These are phyloP conservation scores for Bretschneidera sinensis DNA, from an alignment of 345 rosid genomes.

Conservation along the genomic window DNA sequence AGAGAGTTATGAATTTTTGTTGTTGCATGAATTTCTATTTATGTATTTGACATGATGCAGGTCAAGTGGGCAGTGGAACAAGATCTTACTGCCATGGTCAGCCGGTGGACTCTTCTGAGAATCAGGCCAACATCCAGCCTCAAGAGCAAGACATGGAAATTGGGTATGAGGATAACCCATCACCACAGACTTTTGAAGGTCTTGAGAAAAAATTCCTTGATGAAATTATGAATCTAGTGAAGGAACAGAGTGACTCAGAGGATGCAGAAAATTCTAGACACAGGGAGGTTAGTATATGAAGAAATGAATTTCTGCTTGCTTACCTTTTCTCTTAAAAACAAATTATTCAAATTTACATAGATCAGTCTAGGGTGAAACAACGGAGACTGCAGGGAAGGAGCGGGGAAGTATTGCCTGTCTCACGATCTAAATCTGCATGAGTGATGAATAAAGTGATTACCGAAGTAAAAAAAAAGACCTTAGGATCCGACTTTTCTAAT, in stretches of 20 bases:
- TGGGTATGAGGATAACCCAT: slow-evolving; percentile 14
- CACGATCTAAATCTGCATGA: too few species aligned
- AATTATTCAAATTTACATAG: background rate
- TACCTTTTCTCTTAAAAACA: too few species aligned
- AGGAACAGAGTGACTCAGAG: slow-evolving; percentile 23
- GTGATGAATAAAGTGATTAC: too few species aligned
- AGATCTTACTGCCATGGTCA: slow-evolving; percentile 17
- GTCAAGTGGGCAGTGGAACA: slow-evolving; percentile 8
- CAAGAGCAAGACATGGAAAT: slow-evolving; percentile 23
- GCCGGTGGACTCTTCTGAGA: slow-evolving; percentile 1
- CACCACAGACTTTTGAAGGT: slow-evolving; percentile 18
- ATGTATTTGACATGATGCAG: background rate
- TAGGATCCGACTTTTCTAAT: too few species aligned
- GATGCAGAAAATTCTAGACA: slow-evolving; percentile 22
- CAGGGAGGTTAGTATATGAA: slow-evolving; percentile 17
- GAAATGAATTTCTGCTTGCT: too few species aligned
- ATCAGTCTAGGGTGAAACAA: background rate
- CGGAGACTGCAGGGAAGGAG: too few species aligned
- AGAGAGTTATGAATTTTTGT: background rate
- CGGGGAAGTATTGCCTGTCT: too few species aligned
- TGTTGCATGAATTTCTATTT: background rate
- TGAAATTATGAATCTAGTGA: slow-evolving; percentile 15
- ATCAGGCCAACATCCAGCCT: slow-evolving; percentile 2
- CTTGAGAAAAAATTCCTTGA: slow-evolving; percentile 21
- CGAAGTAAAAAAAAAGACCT: too few species aligned